These are phyloP conservation scores for Aspergillus sp. DNA, from an alignment of 2,329 filamentous ascomycete genomes.

Conservation along the genomic window DNA sequence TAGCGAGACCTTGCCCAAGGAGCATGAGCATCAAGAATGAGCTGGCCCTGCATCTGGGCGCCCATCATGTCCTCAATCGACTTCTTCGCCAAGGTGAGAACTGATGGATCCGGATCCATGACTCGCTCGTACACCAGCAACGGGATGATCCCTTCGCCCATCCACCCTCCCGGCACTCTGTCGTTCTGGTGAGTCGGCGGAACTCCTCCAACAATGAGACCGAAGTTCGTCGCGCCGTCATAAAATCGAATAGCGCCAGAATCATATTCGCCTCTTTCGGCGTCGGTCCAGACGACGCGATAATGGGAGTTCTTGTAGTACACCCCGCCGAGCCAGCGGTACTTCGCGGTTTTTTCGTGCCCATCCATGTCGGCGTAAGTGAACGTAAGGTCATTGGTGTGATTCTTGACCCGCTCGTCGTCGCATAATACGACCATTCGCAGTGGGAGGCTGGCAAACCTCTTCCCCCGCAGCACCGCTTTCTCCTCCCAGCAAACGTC, in stretches of 20 bases:
- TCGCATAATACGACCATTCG: conserved; percentile 20
- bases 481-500: conserved; percentile 3
- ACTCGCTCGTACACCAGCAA: conserved; percentile 29
- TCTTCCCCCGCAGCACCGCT: conserved; percentile 3
- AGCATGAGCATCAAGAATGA: conserved; percentile 5
- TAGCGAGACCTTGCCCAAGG: conserved; percentile 3
- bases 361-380: conserved; percentile 13
- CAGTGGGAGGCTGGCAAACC: conserved; percentile 17
- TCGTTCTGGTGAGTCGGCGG: conserved; percentile 7
- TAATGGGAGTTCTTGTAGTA: conserved; percentile 16
- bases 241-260: conserved; percentile 18
- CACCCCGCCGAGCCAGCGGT: conserved; percentile 32
- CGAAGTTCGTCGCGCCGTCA: conserved; percentile 17
- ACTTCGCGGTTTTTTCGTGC: conserved; percentile 12
- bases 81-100: conserved; percentile 9
- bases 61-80: conserved; percentile 9
- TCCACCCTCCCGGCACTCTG: conserved; percentile 18
- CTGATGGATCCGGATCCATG: conserved; percentile 13
- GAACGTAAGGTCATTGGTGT: conserved; percentile 19
- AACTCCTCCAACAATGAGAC: conserved; percentile 19
- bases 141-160: conserved; percentile 12
- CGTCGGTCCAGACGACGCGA: conserved; percentile 25
- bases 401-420: conserved; percentile 8
- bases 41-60: neutral
- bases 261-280: conserved; percentile 16